phyloP scores from a whole-genome alignment of 2,329 filamentous ascomycete species.

The Ambrosiella beaveri region DNA sequence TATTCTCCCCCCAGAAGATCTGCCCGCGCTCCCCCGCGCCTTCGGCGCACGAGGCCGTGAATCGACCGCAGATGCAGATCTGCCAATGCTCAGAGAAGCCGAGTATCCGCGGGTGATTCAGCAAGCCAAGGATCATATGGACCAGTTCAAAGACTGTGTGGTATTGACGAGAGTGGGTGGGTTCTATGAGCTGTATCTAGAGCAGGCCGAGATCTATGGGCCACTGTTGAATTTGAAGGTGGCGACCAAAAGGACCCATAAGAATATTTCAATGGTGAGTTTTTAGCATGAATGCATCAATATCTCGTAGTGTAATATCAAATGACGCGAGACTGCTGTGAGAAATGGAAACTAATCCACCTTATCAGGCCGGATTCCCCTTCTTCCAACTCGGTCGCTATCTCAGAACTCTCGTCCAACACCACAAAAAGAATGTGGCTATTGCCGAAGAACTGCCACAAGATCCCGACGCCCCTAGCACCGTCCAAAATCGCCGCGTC shows the following conservation, averaged over 20 bases:
- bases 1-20: slow-evolving; percentile 19
- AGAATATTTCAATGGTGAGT: slow-evolving; percentile 67
- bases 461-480: slow-evolving; percentile 33
- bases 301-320: not conserved
- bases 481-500: slow-evolving; percentile 63
- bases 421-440: slow-evolving; percentile 77
- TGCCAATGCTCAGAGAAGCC: too few relatives aligned
- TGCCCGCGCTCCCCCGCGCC: not conserved
- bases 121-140: slow-evolving; percentile 78
- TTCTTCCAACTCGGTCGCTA: slow-evolving; percentile 85
- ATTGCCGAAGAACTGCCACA: slow-evolving; percentile 87
- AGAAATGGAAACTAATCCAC: not conserved
- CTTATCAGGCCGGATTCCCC: slow-evolving; percentile 64
- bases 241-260: slow-evolving; percentile 59
- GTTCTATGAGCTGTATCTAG: slow-evolving; percentile 96
- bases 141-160: slow-evolving; percentile 78
- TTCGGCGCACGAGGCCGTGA: too few relatives aligned
- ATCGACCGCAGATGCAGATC: too few relatives aligned
- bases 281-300: not conserved
- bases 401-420: slow-evolving; percentile 82
- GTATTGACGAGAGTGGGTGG: slow-evolving; percentile 81
- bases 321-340: not conserved
- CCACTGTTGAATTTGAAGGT: slow-evolving; percentile 79
- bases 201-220: slow-evolving; percentile 80
- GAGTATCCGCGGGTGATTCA: slow-evolving; percentile 75